Conservation (phyloP, 306 rosid species). For the Abrus pulchellus region DNA sequence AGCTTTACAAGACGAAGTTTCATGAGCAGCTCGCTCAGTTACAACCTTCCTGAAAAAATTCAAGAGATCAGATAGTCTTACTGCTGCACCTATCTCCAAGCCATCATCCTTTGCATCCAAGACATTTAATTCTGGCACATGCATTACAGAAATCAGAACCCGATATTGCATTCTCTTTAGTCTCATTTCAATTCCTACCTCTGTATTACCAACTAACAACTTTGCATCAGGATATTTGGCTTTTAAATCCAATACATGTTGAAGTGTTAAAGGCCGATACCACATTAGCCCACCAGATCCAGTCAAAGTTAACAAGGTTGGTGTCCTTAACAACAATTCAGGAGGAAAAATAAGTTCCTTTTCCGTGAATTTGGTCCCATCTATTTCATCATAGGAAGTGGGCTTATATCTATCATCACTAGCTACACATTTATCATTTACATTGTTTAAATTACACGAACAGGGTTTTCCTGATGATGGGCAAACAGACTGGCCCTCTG, state of each 20-base stretch:
- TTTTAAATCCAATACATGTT: constrained; percentile 75
- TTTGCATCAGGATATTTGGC: constrained; percentile 79
- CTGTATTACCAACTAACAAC: constrained; percentile 86
- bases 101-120: constrained; percentile 74
- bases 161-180: constrained; percentile 74
- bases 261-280: constrained; percentile 83
- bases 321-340: constrained; percentile 72
- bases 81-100: constrained; percentile 88
- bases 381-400: constrained; percentile 74
- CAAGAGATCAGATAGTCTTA: constrained; percentile 83
- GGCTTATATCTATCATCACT: constrained; percentile 56
- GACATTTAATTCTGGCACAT: constrained; percentile 79
- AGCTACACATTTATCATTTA: constrained; percentile 50
- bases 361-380: constrained; percentile 82
- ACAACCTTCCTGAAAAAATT: constrained; percentile 64
- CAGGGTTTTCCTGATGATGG: constrained; percentile 96
- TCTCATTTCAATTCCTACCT: constrained; percentile 98
- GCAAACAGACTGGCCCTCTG: constrained; percentile 70
- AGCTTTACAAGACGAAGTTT: constrained; percentile 84
- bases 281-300: constrained; percentile 87
- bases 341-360: constrained; percentile 96
- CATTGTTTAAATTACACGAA: constrained; percentile 69
- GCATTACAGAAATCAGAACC: constrained; percentile 75
- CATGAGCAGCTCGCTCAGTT: constrained; percentile 69
- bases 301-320: constrained; percentile 63